These are phyloP conservation scores for Peronospora destructor DNA, from an alignment of 352 stramenopile genomes.

Conservation along the genomic window DNA sequence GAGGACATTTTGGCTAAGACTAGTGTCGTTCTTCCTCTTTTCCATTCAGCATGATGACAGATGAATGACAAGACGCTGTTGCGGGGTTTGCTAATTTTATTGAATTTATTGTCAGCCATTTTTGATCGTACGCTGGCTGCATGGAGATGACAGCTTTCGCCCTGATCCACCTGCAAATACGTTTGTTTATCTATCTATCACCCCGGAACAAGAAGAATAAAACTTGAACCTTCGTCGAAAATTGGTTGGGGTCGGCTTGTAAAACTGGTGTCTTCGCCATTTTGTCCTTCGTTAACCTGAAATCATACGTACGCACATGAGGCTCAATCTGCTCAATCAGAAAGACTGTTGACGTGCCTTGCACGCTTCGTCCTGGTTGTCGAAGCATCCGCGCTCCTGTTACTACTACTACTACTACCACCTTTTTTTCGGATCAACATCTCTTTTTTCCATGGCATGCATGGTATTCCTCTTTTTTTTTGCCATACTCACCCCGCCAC, in stretches of 20 bases:
- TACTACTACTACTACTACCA: slow-evolving; percentile 24
- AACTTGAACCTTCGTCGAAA: slow-evolving; percentile 11
- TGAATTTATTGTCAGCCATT: slow-evolving; percentile 29
- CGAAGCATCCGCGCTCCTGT: slow-evolving; percentile 9
- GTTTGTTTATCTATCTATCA: slow-evolving; percentile 35
- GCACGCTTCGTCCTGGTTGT: slow-evolving; percentile 16
- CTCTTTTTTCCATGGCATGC: slow-evolving; percentile 31
- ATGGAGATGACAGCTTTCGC: slow-evolving; percentile 6
- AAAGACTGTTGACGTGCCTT: slow-evolving; percentile 12
- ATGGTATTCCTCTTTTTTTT: slow-evolving; percentile 37
- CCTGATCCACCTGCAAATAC: slow-evolving; percentile 17
- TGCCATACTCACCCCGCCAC: slow-evolving; percentile 28
- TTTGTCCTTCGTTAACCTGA: slow-evolving; percentile 16
- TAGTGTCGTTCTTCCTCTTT: slow-evolving; percentile 63
- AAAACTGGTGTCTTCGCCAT: slow-evolving; percentile 10
- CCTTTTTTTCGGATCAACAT: slow-evolving; percentile 26
- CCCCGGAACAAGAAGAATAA: slow-evolving; percentile 9
- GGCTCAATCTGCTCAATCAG: slow-evolving; percentile 9
- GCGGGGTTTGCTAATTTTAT: slow-evolving; percentile 31
- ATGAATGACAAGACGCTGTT: slow-evolving; percentile 10
- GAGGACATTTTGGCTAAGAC: slow-evolving; percentile 47
- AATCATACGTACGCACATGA: slow-evolving; percentile 20
- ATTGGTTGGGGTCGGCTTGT: slow-evolving; percentile 4
- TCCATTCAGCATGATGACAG: slow-evolving; percentile 12
- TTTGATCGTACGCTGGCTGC: slow-evolving; percentile 6